Evolutionary conservation across 2,329 filamentous ascomycete species (phyloP).

Genomic region (Colletotrichum neosansevieriae): DNA sequence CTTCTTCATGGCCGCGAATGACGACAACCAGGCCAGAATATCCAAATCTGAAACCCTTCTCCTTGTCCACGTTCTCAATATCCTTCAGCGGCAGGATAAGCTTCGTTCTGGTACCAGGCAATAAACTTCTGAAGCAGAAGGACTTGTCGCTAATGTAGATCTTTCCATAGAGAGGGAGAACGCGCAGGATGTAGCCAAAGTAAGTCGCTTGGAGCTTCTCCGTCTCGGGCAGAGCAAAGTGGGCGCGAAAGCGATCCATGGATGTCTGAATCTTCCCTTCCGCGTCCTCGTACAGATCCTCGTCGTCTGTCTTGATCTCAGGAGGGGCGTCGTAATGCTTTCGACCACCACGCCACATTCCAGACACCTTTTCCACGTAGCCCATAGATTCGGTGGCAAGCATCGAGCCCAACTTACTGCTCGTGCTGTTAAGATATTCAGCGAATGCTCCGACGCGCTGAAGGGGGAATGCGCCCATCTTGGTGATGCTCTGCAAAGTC

Average conservation of each 20-base stretch:
- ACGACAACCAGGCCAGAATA: slow-evolving; percentile 93
- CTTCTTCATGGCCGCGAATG: slow-evolving; percentile 91
- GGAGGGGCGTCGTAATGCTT: slow-evolving; percentile 83
- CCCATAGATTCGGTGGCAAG: slow-evolving; percentile 94
- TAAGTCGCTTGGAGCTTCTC: slow-evolving; percentile 91
- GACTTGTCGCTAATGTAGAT: slow-evolving; percentile 91
- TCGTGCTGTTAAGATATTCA: slow-evolving; percentile 82
- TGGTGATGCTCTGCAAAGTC: slow-evolving; percentile 65
- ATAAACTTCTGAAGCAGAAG: slow-evolving; percentile 92
- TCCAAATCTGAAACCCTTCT: slow-evolving; percentile 92
- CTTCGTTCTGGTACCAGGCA: slow-evolving; percentile 92
- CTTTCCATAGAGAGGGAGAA: slow-evolving; percentile 93
- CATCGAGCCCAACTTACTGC: slow-evolving; percentile 83
- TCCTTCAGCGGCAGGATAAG: slow-evolving; percentile 91
- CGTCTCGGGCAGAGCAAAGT: slow-evolving; percentile 88
- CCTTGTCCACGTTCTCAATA: slow-evolving; percentile 92
- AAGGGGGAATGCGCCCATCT: slow-evolving; percentile 80
- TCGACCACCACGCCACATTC: slow-evolving; percentile 93
- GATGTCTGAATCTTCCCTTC: slow-evolving; percentile 74
- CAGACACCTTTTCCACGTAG: slow-evolving; percentile 95
- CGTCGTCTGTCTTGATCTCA: slow-evolving; percentile 65
- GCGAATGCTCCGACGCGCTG: slow-evolving; percentile 87
- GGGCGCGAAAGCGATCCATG: slow-evolving; percentile 85
- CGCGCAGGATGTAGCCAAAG: slow-evolving; percentile 90
- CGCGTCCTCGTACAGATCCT: slow-evolving; percentile 66